Base-by-base conservation (phyloP, 805 yeast species). In the Pichia californica region DNA sequence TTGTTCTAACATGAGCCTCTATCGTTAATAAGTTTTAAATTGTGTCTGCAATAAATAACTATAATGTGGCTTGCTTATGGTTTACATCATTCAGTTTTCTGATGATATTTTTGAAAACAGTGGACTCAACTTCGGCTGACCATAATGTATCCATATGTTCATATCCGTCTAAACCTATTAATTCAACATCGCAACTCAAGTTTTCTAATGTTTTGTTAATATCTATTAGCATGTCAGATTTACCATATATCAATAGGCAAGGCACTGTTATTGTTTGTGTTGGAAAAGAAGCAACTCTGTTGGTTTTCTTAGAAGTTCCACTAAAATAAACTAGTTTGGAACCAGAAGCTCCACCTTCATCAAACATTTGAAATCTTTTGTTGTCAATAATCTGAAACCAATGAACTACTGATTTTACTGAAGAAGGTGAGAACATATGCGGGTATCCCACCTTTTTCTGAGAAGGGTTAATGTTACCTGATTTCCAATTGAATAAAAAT, bases 141-240 rank as follows among this genome's bases (percentile, higher is more conserved):
- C 98, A 89, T 14, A 89, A 64, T 44, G 91, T 76, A 58, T 91
- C 98, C 57, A 89, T 68, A 62, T 89, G 98, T 63, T 89, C 98
- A 61, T 88, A 88, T n/a, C 67, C 66, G 0, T 67, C 70, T 0
- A 88, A 74, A 2, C 81, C 78, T 13, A 77, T 66, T 1, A 45
- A 40, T 20, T 61, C 54, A 9, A 49, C 46, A 10, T 48, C 44
- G 32, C 62, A 50, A 0, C 96, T 95, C 31, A 91, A 66, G 51
- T 83, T 85, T 7, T 66, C 61, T 44, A 74, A 68, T 80, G 91
- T 82, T 16, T 80, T 79, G 9, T 81, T 74, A 34, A 91, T 86
- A 56, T 89, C 94, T n/a, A 89, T 94, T 31, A 89, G 69, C 1
- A 94, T 81, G 64, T 89, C 98, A 1, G 64, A 53, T 33, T 77